Conservation (phyloP, 139 green algal species). For the Chlorella sp. region DNA sequence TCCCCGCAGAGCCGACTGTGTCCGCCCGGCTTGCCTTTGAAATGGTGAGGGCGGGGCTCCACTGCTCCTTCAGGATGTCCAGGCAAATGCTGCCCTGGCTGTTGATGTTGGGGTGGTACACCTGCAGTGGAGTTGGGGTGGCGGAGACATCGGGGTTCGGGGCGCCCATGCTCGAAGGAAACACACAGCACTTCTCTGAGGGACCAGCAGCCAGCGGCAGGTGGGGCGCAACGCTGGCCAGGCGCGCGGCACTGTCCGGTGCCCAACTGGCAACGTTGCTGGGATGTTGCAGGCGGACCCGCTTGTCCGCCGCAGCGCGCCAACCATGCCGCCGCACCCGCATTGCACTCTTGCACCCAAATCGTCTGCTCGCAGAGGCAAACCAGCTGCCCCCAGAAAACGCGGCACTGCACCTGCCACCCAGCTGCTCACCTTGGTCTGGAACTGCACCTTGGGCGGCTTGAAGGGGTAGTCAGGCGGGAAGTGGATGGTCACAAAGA, state of each 20-base stretch:
- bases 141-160: not conserved
- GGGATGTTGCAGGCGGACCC: too few relatives aligned
- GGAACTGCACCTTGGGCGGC: constrained; percentile 93
- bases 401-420: not conserved
- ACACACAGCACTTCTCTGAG: too few relatives aligned
- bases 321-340: too few relatives aligned
- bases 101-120: constrained; percentile 99
- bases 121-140: constrained; percentile 28
- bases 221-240: too few relatives aligned
- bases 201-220: too few relatives aligned
- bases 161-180: not conserved
- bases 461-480: constrained; percentile 98
- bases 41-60: constrained; percentile 96
- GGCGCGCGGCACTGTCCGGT: too few relatives aligned
- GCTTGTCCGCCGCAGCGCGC: too few relatives aligned
- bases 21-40: constrained; percentile 87
- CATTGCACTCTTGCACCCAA: too few relatives aligned
- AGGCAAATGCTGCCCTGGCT: constrained; percentile 96
- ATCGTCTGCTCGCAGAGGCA: too few relatives aligned
- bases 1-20: too few relatives aligned
- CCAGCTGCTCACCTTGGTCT: constrained; percentile 76
- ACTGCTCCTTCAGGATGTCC: constrained; percentile 99
- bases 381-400: not conserved
- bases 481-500: constrained; percentile 98
- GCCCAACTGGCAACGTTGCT: too few relatives aligned